phyloP scores from a whole-genome alignment of 2,329 filamentous ascomycete genomes.

The Ilyonectria sp. region DNA sequence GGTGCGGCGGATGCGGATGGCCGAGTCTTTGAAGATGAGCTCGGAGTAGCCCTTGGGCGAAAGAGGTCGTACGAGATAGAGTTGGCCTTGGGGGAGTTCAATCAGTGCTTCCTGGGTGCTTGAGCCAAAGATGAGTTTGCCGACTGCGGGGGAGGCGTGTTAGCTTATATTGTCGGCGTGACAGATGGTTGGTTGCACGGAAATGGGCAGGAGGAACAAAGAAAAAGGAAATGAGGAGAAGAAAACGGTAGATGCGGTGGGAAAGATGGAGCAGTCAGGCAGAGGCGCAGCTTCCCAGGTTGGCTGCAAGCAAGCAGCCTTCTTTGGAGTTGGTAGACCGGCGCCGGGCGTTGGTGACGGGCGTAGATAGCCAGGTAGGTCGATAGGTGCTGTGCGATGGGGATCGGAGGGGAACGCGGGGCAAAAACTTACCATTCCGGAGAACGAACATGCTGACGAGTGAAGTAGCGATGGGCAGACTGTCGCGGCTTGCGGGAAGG shows the following conservation, averaged over 20 bases:
- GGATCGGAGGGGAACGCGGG: constrained; percentile 28
- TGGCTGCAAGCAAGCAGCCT: constrained; percentile 12
- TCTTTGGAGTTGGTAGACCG: background rate
- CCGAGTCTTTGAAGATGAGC: constrained; percentile 98
- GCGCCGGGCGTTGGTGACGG: background rate
- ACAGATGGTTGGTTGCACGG: constrained; percentile 21
- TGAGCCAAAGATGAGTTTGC: constrained; percentile 92
- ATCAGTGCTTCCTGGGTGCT: constrained; percentile 92
- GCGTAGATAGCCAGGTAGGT: no score
- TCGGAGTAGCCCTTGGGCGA: constrained; percentile 99
- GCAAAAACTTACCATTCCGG: constrained; percentile 54
- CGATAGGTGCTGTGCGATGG: background rate
- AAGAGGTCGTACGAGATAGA: constrained; percentile 94
- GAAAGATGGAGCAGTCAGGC: background rate
- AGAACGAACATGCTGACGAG: constrained; percentile 56
- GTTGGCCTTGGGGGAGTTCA: constrained; percentile 94
- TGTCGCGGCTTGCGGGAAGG: constrained; percentile 5
- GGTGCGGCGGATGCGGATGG: constrained; percentile 91
- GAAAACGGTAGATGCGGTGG: constrained; percentile 9
- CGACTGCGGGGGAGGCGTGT: constrained; percentile 68
- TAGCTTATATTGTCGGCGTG: constrained; percentile 24
- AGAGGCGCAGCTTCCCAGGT: background rate
- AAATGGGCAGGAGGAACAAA: background rate
- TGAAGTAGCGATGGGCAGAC: constrained; percentile 14
- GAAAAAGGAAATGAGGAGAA: constrained; percentile 21